These are phyloP conservation scores for Trypanosoma platydactyli DNA, from an alignment of 208 protist genomes.

Conservation along the genomic window DNA sequence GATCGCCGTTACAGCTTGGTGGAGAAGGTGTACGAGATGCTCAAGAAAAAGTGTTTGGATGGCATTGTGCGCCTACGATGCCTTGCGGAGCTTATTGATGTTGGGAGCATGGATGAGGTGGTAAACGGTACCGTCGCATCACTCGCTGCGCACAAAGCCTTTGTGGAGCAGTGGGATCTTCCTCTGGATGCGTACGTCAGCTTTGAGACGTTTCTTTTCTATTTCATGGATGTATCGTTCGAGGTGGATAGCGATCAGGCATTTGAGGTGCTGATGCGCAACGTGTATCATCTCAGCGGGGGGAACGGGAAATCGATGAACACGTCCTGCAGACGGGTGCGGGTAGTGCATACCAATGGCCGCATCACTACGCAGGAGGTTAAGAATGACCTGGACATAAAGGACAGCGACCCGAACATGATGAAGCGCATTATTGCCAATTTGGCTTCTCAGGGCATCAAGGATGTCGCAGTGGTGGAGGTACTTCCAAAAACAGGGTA, in stretches of 20 bases:
- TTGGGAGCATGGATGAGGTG: conserved; percentile 49
- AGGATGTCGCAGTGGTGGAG: conserved; percentile 70
- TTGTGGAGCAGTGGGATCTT: conserved; percentile 68
- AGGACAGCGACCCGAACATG: conserved; percentile 44
- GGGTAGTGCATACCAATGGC: conserved; percentile 83
- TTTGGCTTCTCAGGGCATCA: conserved; percentile 80
- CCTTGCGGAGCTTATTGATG: conserved; percentile 71
- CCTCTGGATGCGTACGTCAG: conserved; percentile 45
- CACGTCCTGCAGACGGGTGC: conserved; percentile 83
- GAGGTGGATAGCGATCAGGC: conserved; percentile 70
- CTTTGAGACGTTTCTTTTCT: conserved; percentile 53
- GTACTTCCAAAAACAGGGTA: conserved; percentile 32
- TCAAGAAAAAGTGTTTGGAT: conserved; percentile 55
- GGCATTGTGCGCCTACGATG: conserved; percentile 42
- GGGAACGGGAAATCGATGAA: conserved; percentile 81
- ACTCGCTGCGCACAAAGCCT: conserved; percentile 50
- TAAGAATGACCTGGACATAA: conserved; percentile 85
- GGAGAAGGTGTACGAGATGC: conserved; percentile 61
- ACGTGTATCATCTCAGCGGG: conserved; percentile 90
- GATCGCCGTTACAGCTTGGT: conserved; percentile 65
- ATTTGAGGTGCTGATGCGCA: conserved; percentile 85
- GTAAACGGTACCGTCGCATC: conserved; percentile 35
- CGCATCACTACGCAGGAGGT: conserved; percentile 74
- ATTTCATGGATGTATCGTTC: conserved; percentile 80
- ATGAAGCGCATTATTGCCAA: conserved; percentile 59